Base-by-base conservation (phyloP, 2,329 filamentous ascomycete genomes). In the Phoma sp. region DNA sequence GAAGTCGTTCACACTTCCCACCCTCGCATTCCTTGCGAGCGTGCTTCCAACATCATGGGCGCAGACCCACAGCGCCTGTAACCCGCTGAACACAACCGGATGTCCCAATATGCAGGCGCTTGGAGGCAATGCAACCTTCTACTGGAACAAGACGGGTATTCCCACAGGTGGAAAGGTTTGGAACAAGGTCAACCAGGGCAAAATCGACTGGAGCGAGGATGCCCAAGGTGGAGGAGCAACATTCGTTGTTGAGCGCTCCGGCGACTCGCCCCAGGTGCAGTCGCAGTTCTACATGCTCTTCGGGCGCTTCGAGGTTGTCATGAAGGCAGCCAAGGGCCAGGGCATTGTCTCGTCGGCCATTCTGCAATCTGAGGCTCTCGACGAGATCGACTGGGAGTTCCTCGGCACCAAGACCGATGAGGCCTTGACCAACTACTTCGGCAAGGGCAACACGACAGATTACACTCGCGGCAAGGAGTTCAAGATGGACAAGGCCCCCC, bases 51-150 rank as follows among this genome's bases (percentile, higher is more conserved):
- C 83, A 38, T 79, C 80, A 42, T 62, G 81, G 33, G 91, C 89
- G 43, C 93, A 97, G 74, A 91, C 92, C 29, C 86, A 77, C 51
- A 91, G 90, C 7, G 74, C 81, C 37, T 98, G 93, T 79, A 87
- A 96, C 69, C 93, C 93, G 4, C 80, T 88, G 67, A 83, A 91
- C 60, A 75, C 78, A 56, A 85, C 82, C 38, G 75, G 78, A 61
- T 96, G 92, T 72, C 85, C 89, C 1, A 73, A 86, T 36, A 83
- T 95, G 72, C 81, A 86, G 2, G 92, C 90, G 10, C 82, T 96
- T 14, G 86, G 87, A 51, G 85, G 84, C 47, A 78, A 78, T 52
- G 80, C 77, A 59, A 76, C 72, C 32, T 78, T 79, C 63, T 72
- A 81, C 65, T 82, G 82, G 70, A 81, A 87, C 73, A 82, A 79